These are phyloP conservation scores for Russula vinacea DNA, from an alignment of 768 basidiomycete genomes.

Conservation along the genomic window DNA sequence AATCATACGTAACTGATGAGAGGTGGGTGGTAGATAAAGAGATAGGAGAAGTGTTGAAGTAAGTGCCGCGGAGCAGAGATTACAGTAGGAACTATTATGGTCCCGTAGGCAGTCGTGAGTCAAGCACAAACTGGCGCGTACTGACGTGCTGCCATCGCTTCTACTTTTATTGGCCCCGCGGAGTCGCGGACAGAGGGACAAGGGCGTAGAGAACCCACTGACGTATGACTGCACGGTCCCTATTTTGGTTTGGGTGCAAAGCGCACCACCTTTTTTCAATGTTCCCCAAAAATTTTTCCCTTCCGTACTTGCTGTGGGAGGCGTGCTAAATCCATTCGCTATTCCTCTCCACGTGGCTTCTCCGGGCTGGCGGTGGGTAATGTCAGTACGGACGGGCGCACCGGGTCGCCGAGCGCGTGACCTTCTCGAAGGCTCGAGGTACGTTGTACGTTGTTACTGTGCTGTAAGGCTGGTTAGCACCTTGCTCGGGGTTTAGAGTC, in stretches of 20 bases:
- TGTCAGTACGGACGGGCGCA: neutral
- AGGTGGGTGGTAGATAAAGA: neutral
- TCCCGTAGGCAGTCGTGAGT: neutral
- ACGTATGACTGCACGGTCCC: neutral
- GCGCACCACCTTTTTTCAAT: neutral
- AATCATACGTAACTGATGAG: neutral
- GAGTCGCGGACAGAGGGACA: neutral
- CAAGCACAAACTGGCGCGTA: neutral
- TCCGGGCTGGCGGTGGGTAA: neutral
- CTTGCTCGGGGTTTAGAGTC: neutral
- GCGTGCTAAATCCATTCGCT: neutral
- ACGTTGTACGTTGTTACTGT: no score
- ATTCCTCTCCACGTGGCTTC: neutral
- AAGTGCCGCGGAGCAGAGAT: neutral
- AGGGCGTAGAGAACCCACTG: neutral
- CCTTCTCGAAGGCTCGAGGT: neutral
- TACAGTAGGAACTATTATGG: neutral
- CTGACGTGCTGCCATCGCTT: neutral
- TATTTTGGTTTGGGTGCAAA: neutral
- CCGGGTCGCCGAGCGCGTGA: neutral
- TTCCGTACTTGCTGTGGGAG: no score
- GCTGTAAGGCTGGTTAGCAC: neutral
- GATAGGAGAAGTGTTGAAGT: neutral
- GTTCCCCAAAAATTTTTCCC: neutral
- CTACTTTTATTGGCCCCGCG: neutral